phyloP scores from a whole-genome alignment of 331 rosid species.

The Malus hybrid region DNA sequence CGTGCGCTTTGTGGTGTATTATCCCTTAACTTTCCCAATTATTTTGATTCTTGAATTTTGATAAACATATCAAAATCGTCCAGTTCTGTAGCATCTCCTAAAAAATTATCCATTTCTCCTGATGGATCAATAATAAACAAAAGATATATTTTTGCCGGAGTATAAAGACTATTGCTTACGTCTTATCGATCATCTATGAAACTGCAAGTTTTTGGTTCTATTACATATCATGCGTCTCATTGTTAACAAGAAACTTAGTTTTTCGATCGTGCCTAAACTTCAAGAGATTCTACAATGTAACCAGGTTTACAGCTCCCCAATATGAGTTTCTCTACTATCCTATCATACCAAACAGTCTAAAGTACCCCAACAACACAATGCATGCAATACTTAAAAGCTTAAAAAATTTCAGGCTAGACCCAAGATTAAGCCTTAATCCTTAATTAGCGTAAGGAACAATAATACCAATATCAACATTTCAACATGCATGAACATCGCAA shows the following conservation, averaged over 20 bases:
- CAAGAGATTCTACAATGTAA: no score
- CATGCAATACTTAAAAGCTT: no score
- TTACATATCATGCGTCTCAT: neutral
- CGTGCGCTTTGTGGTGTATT: neutral
- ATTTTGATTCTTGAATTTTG: no score
- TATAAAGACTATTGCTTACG: neutral
- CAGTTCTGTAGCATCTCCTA: neutral
- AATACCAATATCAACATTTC: no score
- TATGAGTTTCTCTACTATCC: neutral
- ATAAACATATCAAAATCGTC: neutral
- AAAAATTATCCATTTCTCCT: neutral
- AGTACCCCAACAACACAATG: no score
- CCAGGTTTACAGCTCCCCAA: accelerated
- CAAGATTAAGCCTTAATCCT: no score
- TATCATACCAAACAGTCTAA: no score
- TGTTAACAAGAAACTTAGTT: neutral
- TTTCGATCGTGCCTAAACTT: neutral
- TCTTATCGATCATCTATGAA: neutral
- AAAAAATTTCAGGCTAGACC: no score
- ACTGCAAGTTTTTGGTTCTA: neutral
- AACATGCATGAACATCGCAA: no score
- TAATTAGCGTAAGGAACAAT: no score
- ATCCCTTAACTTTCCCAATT: no score
- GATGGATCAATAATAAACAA: neutral
- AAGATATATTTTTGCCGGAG: neutral